Percentiles rank a stretch among this genome's conserved stretches.
Conservation (phyloP, 805 yeast species). For the Scheffersomyces stipitis region DNA sequence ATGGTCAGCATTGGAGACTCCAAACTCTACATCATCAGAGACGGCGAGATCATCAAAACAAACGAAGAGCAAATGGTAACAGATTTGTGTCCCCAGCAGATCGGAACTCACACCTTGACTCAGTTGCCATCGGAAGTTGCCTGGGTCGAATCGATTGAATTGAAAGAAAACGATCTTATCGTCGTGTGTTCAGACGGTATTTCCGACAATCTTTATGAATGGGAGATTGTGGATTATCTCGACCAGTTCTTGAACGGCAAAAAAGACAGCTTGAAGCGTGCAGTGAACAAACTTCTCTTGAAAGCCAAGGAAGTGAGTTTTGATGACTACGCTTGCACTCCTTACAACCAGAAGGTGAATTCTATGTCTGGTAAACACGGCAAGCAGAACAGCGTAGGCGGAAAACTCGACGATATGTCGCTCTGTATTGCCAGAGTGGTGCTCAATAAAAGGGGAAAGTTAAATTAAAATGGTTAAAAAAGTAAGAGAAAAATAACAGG, state of each 20-base stretch:
- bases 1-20: conserved; percentile 56
- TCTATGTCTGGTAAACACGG: conserved; percentile 35
- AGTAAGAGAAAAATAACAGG: too few species aligned
- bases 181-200: conserved; percentile 55
- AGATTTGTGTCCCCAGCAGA: conserved; percentile 51
- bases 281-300: conserved; percentile 40
- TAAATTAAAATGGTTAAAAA: too few species aligned
- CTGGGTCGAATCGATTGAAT: conserved; percentile 41
- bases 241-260: conserved; percentile 28
- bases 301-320: conserved; percentile 50
- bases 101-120: conserved; percentile 49
- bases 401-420: conserved; percentile 56
- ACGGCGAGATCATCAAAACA: conserved; percentile 41
- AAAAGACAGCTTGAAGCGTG: conserved; percentile 34
- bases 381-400: conserved; percentile 42
- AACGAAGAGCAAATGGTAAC: conserved; percentile 49
- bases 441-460: conserved; percentile 2
- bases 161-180: conserved; percentile 43
- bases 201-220: conserved; percentile 50
- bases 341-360: conserved; percentile 53
- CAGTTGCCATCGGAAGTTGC: conserved; percentile 49
- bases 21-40: conserved; percentile 46
- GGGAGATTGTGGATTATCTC: conserved; percentile 43
- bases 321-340: conserved; percentile 53
- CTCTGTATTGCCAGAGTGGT: conserved; percentile 48